Conservation (phyloP, 2,329 filamentous ascomycete genomes). For the Cercospora sp. region DNA sequence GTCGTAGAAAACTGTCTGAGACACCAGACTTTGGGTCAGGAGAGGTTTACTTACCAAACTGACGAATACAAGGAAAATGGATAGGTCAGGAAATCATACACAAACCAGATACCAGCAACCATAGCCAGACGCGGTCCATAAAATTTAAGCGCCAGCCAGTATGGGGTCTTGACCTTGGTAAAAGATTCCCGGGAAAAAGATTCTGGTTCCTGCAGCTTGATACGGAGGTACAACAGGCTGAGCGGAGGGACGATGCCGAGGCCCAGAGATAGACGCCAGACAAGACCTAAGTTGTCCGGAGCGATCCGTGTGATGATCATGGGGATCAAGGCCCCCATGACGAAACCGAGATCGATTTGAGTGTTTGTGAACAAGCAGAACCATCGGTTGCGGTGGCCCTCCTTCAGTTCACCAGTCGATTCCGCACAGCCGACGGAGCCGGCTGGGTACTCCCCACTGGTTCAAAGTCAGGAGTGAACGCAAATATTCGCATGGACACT, state of each 20-base stretch:
- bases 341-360: slow-evolving; percentile 83
- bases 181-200: slow-evolving; percentile 72
- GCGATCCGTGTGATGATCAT: slow-evolving; percentile 54
- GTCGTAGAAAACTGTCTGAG: no score
- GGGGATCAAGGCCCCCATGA: slow-evolving; percentile 76
- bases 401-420: slow-evolving; percentile 77
- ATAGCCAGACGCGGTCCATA: slow-evolving; percentile 73
- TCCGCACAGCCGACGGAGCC: slow-evolving; percentile 84
- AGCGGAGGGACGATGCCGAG: slow-evolving; percentile 77
- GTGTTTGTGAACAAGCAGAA: slow-evolving; percentile 78
- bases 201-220: slow-evolving; percentile 75
- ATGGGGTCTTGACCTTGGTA: slow-evolving; percentile 55
- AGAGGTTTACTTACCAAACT: slow-evolving; percentile 53
- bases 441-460: slow-evolving; percentile 69
- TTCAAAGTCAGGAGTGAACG: neutral
- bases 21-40: no score
- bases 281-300: slow-evolving; percentile 64
- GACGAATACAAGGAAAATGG: slow-evolving; percentile 84
- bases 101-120: slow-evolving; percentile 78
- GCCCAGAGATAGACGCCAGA: slow-evolving; percentile 80
- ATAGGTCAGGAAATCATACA: slow-evolving; percentile 78
- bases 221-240: slow-evolving; percentile 67
- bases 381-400: slow-evolving; percentile 82
- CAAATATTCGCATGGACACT: slow-evolving; percentile 36
- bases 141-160: slow-evolving; percentile 58